Evolutionary conservation across 148 eudicot genomes (phyloP), one percentile per base, ranked within the genome.

Genomic region (Hydrangea macrophylla): DNA sequence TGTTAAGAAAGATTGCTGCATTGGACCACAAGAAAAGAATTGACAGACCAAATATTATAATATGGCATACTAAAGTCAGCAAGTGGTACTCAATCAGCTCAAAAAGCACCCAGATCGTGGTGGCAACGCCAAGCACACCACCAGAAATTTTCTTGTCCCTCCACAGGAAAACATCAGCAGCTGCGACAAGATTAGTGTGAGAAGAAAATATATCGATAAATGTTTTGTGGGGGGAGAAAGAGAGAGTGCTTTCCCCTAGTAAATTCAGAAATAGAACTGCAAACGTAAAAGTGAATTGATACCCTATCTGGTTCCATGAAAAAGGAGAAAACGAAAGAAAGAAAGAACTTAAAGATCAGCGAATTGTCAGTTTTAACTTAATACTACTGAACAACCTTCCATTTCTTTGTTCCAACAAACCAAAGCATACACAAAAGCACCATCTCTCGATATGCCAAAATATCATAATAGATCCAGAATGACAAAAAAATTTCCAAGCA

Each of bases 131-230:
- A 15, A 78, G 71, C 25, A 78, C 45, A 20, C 59, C 77, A 25
- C 59, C 81, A 62, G 81, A 65, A 39, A 69, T 61, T 70, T 78
- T 78, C 63, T 78, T 78, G 73, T 73, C 61, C 64, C 74, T 73
- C 81, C 81, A 78, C 54, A 78, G 48, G 25, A 78, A 61, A 44
- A 78, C 61, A 78, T 78, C 81, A 68, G 81, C 77, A 60, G 77
- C 81, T 78, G 69, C 40, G 62, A 8, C 48, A 28, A 51, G 60
- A 40, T 10, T 1, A 44, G 35, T 26, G 56, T 6, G 2, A 32
- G 0, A 27, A 9, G 37, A n/a, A 25, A 37, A 64, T 18, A 61
- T 27, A 15, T 42, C 18, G 11, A 35, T 35, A 3, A 35, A 35
- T 35, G 39, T 35, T 18, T 13, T 56, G 5, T 17, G 32, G 27